Evolutionary conservation across 208 protist species (phyloP), one percentile per base, ranked within the genome.

Genomic region (Acanthamoeba lenticulata): DNA sequence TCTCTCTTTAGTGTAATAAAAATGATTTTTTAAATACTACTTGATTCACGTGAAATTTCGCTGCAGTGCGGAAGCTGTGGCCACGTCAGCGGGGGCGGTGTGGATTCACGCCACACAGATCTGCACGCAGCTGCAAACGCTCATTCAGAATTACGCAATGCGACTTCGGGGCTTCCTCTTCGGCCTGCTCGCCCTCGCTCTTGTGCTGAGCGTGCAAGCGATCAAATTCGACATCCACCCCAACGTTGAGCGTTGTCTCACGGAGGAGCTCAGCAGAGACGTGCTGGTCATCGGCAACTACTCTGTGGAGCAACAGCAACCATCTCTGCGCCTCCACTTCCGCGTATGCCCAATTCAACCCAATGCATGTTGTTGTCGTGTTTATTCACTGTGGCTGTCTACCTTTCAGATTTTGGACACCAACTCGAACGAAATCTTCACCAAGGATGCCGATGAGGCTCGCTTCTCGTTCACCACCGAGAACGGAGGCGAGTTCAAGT

Each of bases 401-500:
- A 77, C 38, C 11, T 72, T 45, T 89, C 38, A 92, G 86, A 92
- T 92, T n/a, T 4, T 65, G 57, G 86, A 92, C 40, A 45, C 86
- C 15, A 67, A 27, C 29, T 29, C 24, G 36, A n/a, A 36, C 24
- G 57, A 74, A 27, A 38, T 92, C 5, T 92, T 92, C 27, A 1
- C 29, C 15, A 72, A 91, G 55, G 85, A 91, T 19, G 85, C 47
- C 3, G 85, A 91, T 60, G 32, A 34, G 34, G 85, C 38, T 11
- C 85, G 69, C 57, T 91, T 91, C 55, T 60, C 85, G 21, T 91
- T 91, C 38, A 91, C 85, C 29, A 91, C 85, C 15, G 85, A 91
- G 52, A 69, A 69, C 38, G 85, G 85, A 2, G 85, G 85, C n/a
- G 85, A 91, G 55, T 91, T 91, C 34, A 15, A 91, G 36, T 91